Evolutionary conservation across 331 rosid species (phyloP).

Genomic region (Quercus lobata): DNA sequence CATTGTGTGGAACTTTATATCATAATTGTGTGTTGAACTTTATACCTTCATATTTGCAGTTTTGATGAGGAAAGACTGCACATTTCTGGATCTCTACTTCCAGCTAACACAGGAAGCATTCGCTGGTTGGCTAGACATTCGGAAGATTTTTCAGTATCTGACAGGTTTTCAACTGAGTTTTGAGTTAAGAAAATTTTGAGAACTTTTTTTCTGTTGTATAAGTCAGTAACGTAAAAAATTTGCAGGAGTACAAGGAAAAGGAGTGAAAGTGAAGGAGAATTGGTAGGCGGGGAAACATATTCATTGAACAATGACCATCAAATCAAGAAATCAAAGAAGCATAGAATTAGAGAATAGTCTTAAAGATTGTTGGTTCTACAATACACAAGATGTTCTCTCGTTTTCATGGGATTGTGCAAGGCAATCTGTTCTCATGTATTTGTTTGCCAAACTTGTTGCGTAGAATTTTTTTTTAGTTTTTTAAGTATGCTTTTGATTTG

Average conservation of each 20-base stretch:
- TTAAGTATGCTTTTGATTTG: background rate
- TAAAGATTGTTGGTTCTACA: slow-evolving; percentile 22
- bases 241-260: slow-evolving; percentile 52
- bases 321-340: slow-evolving; percentile 52
- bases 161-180: slow-evolving; percentile 36
- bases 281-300: slow-evolving; percentile 22
- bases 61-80: slow-evolving; percentile 76
- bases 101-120: slow-evolving; percentile 68
- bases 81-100: slow-evolving; percentile 64
- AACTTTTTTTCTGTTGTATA: background rate
- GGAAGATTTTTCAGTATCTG: slow-evolving; percentile 31
- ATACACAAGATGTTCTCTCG: background rate
- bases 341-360: slow-evolving; percentile 31
- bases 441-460: background rate
- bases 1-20: background rate
- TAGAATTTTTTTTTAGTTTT: background rate
- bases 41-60: slow-evolving; percentile 47
- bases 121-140: slow-evolving; percentile 57
- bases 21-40: background rate
- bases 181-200: background rate
- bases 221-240: slow-evolving; percentile 1
- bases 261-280: slow-evolving; percentile 45
- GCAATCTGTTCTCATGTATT: background rate
- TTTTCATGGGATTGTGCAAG: slow-evolving; percentile 25
- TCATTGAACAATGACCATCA: slow-evolving; percentile 28